Percentiles rank a stretch among this genome's conserved stretches.
These are phyloP conservation scores for Orbilia oligospora DNA, from an alignment of 2,329 filamentous ascomycete species.

Conservation along the genomic window DNA sequence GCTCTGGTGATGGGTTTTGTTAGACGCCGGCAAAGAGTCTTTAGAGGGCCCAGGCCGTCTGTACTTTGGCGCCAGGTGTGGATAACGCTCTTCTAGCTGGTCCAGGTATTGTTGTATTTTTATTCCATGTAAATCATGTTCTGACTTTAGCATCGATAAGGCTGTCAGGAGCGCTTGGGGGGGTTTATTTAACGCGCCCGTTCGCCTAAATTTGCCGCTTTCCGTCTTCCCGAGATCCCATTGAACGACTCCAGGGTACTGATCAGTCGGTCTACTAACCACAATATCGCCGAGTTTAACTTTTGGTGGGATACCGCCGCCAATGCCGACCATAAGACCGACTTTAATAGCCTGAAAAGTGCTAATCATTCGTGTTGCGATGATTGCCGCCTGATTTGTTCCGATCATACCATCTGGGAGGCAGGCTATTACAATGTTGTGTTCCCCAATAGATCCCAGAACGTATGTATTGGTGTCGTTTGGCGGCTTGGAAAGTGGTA, in stretches of 20 bases:
- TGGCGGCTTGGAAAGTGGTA: background rate
- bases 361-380: background rate
- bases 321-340: background rate
- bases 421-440: background rate
- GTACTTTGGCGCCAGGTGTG: background rate
- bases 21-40: background rate
- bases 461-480: background rate
- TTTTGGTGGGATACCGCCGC: background rate
- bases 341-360: background rate
- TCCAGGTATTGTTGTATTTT: background rate
- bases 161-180: background rate
- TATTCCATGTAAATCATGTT: background rate
- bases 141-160: background rate
- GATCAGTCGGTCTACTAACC: background rate
- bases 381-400: background rate
- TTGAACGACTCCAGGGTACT: background rate
- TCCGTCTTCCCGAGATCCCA: background rate
- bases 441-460: background rate
- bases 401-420: background rate
- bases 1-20: background rate
- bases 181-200: background rate
- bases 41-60: background rate
- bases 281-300: slow-evolving; percentile 12
- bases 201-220: background rate
- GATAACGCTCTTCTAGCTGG: background rate